phyloP scores from a whole-genome alignment of 2,329 filamentous ascomycete species.

The Beauveria bassiana region DNA sequence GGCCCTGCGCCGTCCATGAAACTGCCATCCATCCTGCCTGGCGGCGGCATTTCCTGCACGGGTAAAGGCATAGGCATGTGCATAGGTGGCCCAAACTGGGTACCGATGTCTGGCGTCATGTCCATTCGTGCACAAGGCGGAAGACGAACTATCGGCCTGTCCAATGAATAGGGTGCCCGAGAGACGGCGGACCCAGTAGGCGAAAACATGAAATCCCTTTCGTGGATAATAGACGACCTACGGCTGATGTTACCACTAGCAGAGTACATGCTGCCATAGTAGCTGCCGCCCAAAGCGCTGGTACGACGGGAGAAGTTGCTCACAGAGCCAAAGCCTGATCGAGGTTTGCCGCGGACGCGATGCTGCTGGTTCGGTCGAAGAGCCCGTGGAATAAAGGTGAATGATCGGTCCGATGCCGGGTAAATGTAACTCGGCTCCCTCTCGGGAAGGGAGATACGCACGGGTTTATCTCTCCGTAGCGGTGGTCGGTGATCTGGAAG shows the following conservation, averaged over 20 bases:
- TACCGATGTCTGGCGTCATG: constrained; percentile 7
- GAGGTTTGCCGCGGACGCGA: constrained; percentile 61
- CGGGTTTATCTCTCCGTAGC: constrained; percentile 89
- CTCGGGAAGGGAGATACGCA: constrained; percentile 82
- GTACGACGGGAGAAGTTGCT: constrained; percentile 67
- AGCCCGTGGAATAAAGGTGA: constrained; percentile 94
- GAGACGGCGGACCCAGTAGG: constrained; percentile 74
- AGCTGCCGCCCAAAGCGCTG: constrained; percentile 64
- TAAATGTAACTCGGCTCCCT: constrained; percentile 81
- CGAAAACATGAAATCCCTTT: constrained; percentile 68
- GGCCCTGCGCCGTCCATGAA: background rate
- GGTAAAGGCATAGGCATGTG: constrained; percentile 1
- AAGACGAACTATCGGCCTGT: constrained; percentile 72
- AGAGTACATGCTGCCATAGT: constrained; percentile 71
- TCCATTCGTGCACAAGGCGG: constrained; percentile 51
- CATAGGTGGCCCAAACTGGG: constrained; percentile 7
- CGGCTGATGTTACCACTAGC: constrained; percentile 84
- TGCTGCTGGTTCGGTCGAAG: constrained; percentile 91
- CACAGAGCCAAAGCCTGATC: constrained; percentile 61
- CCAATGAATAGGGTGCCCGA: constrained; percentile 53
- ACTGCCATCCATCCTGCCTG: constrained; percentile 13
- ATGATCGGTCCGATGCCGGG: constrained; percentile 81
- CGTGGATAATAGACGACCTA: constrained; percentile 66
- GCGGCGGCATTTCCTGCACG: background rate
- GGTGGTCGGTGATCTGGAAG: constrained; percentile 92